A percentile compares a stretch with the other conserved stretches of the same genome.
Conservation (phyloP, 2,329 filamentous ascomycete species). For the Colletotrichum lindemuthianum region DNA sequence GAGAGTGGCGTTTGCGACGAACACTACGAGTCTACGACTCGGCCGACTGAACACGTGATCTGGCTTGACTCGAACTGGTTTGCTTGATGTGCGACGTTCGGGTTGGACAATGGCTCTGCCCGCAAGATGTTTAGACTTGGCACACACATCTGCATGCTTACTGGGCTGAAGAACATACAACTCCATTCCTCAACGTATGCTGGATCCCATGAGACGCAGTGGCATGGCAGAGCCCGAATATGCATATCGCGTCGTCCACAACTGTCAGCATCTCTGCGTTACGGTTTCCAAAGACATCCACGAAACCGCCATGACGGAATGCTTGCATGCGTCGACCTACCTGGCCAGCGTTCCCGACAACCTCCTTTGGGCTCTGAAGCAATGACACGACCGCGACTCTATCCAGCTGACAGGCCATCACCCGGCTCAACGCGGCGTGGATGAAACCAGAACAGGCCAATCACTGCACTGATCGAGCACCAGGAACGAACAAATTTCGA, state of each 20-base stretch:
- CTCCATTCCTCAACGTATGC: too few species aligned
- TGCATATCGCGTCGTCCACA: too few species aligned
- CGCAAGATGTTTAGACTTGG: background rate
- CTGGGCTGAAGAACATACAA: too few species aligned
- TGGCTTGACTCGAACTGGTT: background rate
- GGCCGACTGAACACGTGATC: background rate
- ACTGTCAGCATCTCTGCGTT: too few species aligned
- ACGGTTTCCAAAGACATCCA: too few species aligned
- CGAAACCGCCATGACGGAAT: too few species aligned
- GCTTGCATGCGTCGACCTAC: too few species aligned
- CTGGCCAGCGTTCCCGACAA: too few species aligned
- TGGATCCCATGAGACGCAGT: too few species aligned
- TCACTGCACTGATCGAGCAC: slow-evolving; percentile 1
- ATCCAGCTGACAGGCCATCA: background rate
- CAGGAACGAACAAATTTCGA: background rate
- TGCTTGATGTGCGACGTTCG: background rate
- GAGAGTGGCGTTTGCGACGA: background rate
- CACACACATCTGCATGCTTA: too few species aligned
- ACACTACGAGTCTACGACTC: background rate
- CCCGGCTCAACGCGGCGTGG: background rate
- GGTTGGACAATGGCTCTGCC: too few species aligned
- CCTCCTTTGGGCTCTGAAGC: background rate
- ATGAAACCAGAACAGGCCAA: slow-evolving; percentile 6
- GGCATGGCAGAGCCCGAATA: too few species aligned
- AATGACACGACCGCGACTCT: background rate